Evolutionary conservation across 495 filamentous ascomycete species (phyloP).

Genomic region (Tuber borchii): DNA sequence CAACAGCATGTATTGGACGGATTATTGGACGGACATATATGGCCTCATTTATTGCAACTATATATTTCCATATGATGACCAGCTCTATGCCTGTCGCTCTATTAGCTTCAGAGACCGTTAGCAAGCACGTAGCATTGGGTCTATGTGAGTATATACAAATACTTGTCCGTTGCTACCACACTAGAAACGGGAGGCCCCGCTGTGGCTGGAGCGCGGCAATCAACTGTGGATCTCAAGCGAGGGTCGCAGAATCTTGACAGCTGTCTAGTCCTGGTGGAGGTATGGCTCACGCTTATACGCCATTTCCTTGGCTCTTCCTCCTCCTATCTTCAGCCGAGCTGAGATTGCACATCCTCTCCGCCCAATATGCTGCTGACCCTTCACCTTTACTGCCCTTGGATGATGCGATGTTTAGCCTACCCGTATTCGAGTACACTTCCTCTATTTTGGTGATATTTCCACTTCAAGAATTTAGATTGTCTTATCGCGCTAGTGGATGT

Average conservation of each 20-base stretch:
- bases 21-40: neutral
- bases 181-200: no score
- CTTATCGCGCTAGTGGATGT: neutral
- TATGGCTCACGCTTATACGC: neutral
- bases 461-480: neutral
- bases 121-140: neutral
- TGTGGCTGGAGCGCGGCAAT: neutral
- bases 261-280: neutral
- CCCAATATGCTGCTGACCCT: neutral
- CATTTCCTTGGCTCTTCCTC: neutral
- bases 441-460: neutral
- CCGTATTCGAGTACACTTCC: neutral
- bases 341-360: neutral
- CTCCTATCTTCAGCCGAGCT: neutral
- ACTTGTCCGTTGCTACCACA: neutral
- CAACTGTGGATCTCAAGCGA: neutral
- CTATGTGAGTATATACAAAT: neutral
- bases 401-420: no score
- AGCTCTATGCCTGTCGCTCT: neutral
- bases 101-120: neutral
- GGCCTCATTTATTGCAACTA: neutral
- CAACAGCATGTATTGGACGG: neutral
- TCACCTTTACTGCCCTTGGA: neutral
- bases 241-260: neutral
- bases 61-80: neutral